Conservation (phyloP, 2,329 filamentous ascomycete genomes). For the Plectosphaerella sp. region DNA sequence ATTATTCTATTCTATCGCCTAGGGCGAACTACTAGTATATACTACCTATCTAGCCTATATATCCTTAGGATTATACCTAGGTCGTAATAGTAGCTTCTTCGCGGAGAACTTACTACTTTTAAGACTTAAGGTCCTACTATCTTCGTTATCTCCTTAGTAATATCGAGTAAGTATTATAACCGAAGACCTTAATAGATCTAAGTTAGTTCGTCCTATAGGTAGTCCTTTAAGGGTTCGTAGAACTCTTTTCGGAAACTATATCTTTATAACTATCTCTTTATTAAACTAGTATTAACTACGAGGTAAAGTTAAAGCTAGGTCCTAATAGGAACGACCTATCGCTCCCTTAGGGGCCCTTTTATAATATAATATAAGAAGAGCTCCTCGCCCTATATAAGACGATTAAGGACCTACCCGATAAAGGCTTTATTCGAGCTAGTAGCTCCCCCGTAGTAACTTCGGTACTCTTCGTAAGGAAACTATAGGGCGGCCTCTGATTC, state of each 20-base stretch:
- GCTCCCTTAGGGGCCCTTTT: not conserved
- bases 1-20: no score
- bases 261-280: not conserved
- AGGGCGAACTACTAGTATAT: no score
- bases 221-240: not conserved
- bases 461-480: not conserved
- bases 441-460: not conserved
- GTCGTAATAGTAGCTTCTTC: no score
- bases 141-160: no score
- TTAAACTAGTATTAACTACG: not conserved
- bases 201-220: not conserved
- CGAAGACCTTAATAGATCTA: not conserved
- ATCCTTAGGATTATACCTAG: no score
- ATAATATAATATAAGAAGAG: not conserved
- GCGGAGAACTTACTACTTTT: no score
- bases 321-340: not conserved
- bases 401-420: not conserved
- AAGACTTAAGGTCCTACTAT: no score
- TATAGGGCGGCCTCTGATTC: not conserved
- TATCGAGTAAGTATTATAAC: no score
- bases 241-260: not conserved
- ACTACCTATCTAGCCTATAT: no score
- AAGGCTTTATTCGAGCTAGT: not conserved
- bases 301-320: not conserved
- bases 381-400: constrained; percentile 2